These are phyloP conservation scores for Dendrocalamus latiflorus DNA, from an alignment of 202 grass and related monocot genomes.

Conservation along the genomic window DNA sequence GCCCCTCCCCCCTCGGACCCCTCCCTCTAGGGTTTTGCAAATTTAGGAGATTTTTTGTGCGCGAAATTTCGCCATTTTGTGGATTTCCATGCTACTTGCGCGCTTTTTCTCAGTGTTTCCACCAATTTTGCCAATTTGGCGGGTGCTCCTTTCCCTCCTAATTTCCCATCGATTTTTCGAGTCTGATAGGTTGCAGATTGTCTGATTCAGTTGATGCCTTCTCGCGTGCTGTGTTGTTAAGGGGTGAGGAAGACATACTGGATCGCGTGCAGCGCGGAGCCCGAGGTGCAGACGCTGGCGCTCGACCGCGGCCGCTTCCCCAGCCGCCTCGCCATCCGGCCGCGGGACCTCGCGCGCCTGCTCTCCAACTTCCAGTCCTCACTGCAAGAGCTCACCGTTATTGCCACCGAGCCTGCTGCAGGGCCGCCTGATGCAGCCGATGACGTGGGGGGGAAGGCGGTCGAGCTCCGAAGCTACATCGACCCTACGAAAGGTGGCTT, in stretches of 20 bases:
- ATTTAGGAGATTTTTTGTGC: neutral
- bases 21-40: slow-evolving; percentile 11
- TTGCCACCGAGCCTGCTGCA: slow-evolving; percentile 59
- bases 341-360: slow-evolving; percentile 48
- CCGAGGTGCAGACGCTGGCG: slow-evolving; percentile 66
- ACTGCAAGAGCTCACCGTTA: slow-evolving; percentile 85
- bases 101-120: neutral
- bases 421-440: slow-evolving; percentile 6
- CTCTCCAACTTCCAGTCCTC: slow-evolving; percentile 84
- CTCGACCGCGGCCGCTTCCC: slow-evolving; percentile 58
- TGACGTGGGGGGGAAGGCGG: slow-evolving; percentile 67
- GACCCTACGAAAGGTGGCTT: slow-evolving; percentile 69
- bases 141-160: neutral
- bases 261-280: slow-evolving; percentile 73
- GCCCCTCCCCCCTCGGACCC: neutral
- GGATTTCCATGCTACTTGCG: neutral
- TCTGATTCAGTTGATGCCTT: neutral
- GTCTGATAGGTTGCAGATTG: neutral
- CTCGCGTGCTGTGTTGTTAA: neutral
- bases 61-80: neutral
- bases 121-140: neutral
- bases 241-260: slow-evolving; percentile 81
- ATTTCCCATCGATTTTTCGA: neutral
- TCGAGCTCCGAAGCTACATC: slow-evolving; percentile 87
- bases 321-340: slow-evolving; percentile 63